A percentile compares a stretch with the other conserved stretches of the same genome.
phyloP scores from a whole-genome alignment of 75 land plant species.

The Picea sitchensis region DNA sequence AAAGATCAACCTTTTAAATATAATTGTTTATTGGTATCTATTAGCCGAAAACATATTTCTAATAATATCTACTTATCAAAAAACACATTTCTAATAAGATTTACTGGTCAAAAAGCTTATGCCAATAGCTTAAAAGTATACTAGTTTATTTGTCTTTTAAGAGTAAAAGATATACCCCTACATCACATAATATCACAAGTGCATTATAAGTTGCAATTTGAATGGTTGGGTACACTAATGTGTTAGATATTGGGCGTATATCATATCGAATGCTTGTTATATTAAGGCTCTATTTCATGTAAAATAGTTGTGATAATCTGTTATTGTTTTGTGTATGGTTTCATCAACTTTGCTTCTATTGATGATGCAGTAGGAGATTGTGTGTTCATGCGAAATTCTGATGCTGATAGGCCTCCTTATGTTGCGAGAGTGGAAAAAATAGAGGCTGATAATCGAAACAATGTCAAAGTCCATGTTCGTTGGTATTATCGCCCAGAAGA shows the following conservation, averaged over 20 bases:
- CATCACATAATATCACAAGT: not conserved
- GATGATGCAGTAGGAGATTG: conserved; percentile 41
- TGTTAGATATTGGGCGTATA: not conserved
- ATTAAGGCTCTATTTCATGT: not conserved
- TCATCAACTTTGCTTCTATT: not conserved
- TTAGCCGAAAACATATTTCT: not conserved
- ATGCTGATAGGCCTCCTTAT: conserved; percentile 47
- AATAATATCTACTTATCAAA: too few relatives aligned
- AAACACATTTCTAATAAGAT: too few relatives aligned
- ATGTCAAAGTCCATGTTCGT: conserved; percentile 34
- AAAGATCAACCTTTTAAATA: not conserved
- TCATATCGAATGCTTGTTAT: not conserved
- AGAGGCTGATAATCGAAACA: conserved; percentile 33
- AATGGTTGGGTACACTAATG: not conserved
- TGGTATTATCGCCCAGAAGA: conserved; percentile 53
- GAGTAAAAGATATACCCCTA: too few relatives aligned
- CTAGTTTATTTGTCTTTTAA: too few relatives aligned
- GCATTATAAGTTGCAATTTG: not conserved
- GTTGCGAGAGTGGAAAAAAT: conserved; percentile 48
- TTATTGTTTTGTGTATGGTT: not conserved
- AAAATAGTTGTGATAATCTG: not conserved
- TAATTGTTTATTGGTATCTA: not conserved
- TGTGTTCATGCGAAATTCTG: conserved; percentile 40
- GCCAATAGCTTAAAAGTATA: too few relatives aligned
- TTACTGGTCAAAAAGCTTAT: too few relatives aligned